Base-by-base conservation (phyloP, 306 rosid species). In the Fagus crenata region DNA sequence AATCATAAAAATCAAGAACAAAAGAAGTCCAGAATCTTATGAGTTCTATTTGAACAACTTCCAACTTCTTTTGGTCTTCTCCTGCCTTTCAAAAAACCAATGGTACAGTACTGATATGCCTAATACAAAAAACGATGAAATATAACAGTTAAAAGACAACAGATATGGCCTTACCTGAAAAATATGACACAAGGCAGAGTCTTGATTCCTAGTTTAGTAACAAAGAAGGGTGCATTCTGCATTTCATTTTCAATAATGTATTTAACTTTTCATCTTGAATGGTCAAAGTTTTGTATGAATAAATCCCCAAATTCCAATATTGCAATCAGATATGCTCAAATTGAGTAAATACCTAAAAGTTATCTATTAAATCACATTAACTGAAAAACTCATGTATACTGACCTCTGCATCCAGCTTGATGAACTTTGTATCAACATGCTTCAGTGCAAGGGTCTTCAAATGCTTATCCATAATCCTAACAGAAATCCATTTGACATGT, bases 201-300 rank as follows among this genome's bases (percentile, higher is more conserved):
- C 86, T 95, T 90, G 89, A 95, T 70, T 76, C 92, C 93, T 71
- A 92, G 85, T 87, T 94, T 94, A 80, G 93, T 65, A 71, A 92
- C 86, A 35, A 93, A 93, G 93, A 93, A 93, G 4, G 97, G 93
- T 1, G 97, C 92, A 87, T 88, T 93, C 98, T 93, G 98, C 89
- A 91, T 68, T 84, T 75, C 78, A 78, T 49, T 72, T 76, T 63
- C 72, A 80, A 74, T 33, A 46, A 75, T 74, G 18, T 71, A 33
- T 53, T 14, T 4, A n/a, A 69, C 3, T 60, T 18, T 35, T 42
- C 72, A 64, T 60, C 49, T 31, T 41, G 51, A 78, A 39, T 18
- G 53, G 75, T 59, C 67, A 69, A 78, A 64, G 58, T 71, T 70
- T 72, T 61, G 63, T 40, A 3, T 15, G 67, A 77, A 60, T 64